Conservation (phyloP, 1,284 basidiomycete species). For the Papiliotrema flavescens region DNA sequence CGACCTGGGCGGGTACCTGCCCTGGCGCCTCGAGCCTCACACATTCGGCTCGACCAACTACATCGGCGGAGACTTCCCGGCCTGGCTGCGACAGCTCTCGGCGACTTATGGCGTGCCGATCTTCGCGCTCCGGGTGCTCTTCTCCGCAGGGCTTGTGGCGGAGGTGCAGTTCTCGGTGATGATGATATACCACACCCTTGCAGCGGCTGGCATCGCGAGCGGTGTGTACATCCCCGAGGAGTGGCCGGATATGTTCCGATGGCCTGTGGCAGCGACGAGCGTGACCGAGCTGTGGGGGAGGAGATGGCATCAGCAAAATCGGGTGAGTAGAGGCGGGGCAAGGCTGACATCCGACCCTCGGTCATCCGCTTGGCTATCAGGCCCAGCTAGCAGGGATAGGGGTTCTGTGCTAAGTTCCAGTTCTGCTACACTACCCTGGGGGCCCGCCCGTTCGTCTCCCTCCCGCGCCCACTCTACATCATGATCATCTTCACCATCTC, state of each 20-base stretch:
- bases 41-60: background rate
- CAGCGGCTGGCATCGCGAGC: background rate
- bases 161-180: background rate
- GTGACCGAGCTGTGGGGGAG: slow-evolving; percentile 1
- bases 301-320: background rate
- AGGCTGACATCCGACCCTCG: too few species aligned
- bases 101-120: background rate
- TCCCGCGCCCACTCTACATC: slow-evolving; percentile 2
- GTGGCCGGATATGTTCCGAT: background rate
- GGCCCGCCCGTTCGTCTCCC: background rate
- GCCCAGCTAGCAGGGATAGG: too few species aligned
- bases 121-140: background rate
- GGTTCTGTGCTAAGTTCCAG: too few species aligned
- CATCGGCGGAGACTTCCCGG: background rate
- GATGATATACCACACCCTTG: background rate
- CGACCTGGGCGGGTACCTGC: background rate
- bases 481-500: slow-evolving; percentile 2
- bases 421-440: too few species aligned
- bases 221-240: slow-evolving; percentile 1
- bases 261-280: background rate
- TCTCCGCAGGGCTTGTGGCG: background rate
- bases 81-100: background rate
- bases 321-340: too few species aligned
- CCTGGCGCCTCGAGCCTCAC: background rate
- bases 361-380: too few species aligned